Conservation (phyloP, 768 basidiomycete species). For the Leccinum variicolor region DNA sequence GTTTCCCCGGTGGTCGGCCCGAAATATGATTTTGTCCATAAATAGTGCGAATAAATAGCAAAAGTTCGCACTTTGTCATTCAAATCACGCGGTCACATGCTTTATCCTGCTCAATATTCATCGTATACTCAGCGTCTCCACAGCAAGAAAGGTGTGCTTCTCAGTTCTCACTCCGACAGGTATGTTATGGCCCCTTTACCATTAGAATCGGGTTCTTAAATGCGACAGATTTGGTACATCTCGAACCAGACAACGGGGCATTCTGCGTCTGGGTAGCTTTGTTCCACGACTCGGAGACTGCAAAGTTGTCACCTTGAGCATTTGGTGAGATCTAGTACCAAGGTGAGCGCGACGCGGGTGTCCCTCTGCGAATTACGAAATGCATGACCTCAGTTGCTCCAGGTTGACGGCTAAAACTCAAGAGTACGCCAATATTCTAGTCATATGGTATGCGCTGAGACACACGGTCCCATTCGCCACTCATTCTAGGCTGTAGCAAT, state of each 20-base stretch:
- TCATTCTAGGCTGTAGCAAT: constrained; percentile 8
- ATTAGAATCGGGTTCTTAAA: background rate
- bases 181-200: background rate
- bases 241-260: background rate
- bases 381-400: background rate
- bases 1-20: background rate
- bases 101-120: too few relatives aligned
- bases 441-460: constrained; percentile 2
- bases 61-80: too few relatives aligned
- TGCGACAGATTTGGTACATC: background rate
- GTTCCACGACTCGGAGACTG: background rate
- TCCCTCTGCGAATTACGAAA: background rate
- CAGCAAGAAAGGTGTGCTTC: background rate
- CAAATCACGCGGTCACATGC: constrained; percentile 4
- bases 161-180: background rate
- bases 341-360: constrained; percentile 1
- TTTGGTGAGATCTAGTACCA: background rate
- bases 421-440: background rate
- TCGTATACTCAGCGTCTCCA: too few relatives aligned
- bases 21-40: background rate
- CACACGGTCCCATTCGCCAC: background rate
- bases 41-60: background rate
- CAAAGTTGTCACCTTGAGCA: background rate
- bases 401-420: background rate
- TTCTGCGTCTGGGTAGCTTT: constrained; percentile 32